Percentiles rank a stretch among this genome's conserved stretches.
Evolutionary conservation across 2,329 filamentous ascomycete species (phyloP).

Genomic region (Falciphora oryzae): DNA sequence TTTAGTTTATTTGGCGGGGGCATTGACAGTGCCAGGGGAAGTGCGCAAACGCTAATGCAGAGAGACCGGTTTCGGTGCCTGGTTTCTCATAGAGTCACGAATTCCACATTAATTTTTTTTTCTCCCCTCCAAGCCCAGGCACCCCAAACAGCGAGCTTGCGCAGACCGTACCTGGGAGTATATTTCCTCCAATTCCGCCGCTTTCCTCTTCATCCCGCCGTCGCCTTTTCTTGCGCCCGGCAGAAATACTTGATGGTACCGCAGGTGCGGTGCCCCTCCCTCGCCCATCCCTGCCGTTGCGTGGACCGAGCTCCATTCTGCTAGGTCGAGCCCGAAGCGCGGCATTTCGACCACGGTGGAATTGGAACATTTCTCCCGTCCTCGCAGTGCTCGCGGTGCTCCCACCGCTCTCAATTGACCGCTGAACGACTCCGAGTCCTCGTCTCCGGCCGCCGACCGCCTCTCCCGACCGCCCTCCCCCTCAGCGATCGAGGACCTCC

Average conservation of each 20-base stretch:
- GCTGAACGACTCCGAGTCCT: slow-evolving; percentile 4
- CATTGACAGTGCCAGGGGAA: neutral
- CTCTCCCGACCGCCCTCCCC: neutral
- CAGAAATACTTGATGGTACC: neutral
- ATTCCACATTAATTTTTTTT: slow-evolving; percentile 1
- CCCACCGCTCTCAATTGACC: slow-evolving; percentile 3
- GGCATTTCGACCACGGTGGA: neutral
- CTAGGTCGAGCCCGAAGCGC: neutral
- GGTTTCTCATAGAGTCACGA: neutral
- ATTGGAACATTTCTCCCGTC: neutral
- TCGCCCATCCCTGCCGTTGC: neutral
- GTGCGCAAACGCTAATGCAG: neutral
- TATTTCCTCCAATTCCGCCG: neutral
- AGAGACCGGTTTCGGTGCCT: neutral
- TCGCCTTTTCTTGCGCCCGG: neutral
- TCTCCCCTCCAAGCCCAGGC: neutral
- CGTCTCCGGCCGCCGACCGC: slow-evolving; percentile 3
- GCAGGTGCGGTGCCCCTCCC: slow-evolving; percentile 5
- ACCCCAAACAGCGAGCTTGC: neutral
- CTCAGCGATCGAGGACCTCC: neutral
- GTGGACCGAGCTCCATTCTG: slow-evolving; percentile 5
- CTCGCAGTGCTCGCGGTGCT: neutral
- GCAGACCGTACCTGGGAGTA: neutral
- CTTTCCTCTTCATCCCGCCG: no score
- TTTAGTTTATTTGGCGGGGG: neutral